These are phyloP conservation scores for Boletus pseudopeckii DNA, from an alignment of 768 basidiomycete species.

Conservation along the genomic window DNA sequence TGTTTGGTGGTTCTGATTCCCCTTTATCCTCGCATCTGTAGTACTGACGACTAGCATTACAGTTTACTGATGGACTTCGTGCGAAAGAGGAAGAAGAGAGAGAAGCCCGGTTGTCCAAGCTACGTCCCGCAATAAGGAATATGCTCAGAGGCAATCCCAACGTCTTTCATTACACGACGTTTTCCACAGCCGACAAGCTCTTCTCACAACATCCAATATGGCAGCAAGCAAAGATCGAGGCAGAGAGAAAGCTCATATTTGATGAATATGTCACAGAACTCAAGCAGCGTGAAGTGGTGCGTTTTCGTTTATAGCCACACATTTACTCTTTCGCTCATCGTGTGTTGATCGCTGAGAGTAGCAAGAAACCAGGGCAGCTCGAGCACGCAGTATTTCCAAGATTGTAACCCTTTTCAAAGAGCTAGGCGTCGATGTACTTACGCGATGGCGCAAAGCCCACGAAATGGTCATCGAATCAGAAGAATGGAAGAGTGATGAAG, in stretches of 20 bases:
- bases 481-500: conserved; percentile 73
- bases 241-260: conserved; percentile 83
- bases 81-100: conserved; percentile 84
- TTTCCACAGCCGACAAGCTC: conserved; percentile 80
- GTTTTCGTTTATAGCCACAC: conserved; percentile 26
- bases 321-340: conserved; percentile 5
- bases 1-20: not conserved
- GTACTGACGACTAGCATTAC: conserved; percentile 8
- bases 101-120: conserved; percentile 76
- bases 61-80: conserved; percentile 74
- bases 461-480: conserved; percentile 70
- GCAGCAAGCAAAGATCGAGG: conserved; percentile 81
- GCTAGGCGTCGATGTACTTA: conserved; percentile 88
- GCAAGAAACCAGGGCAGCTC: conserved; percentile 77
- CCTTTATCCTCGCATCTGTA: not conserved
- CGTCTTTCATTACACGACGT: conserved; percentile 90
- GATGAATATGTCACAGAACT: conserved; percentile 89
- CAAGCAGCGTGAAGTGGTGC: conserved; percentile 84
- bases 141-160: conserved; percentile 85
- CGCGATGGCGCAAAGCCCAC: conserved; percentile 87
- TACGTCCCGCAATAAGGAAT: conserved; percentile 83
- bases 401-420: conserved; percentile 83
- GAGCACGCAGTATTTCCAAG: conserved; percentile 76
- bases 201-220: conserved; percentile 89
- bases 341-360: conserved; percentile 28